These are phyloP conservation scores for Aegilops umbellulata DNA, from an alignment of 176 grass and related monocot species.

Conservation along the genomic window DNA sequence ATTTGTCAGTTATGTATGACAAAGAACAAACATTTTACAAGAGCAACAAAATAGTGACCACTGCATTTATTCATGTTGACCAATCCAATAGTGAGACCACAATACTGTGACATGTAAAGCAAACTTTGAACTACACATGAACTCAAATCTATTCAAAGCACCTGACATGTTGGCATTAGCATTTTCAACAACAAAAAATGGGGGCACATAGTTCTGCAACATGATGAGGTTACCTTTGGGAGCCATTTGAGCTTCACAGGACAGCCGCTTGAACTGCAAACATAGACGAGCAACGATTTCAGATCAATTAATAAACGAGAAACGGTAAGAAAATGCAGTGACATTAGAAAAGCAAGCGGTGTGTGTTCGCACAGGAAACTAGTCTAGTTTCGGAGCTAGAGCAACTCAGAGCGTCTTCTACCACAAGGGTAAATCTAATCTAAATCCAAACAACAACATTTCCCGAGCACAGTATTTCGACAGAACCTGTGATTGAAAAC, in stretches of 20 bases:
- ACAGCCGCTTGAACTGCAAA: slow-evolving; percentile 11
- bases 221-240: slow-evolving; percentile 35
- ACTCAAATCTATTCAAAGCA: not conserved
- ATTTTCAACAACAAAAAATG: not conserved
- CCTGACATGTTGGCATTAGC: not conserved
- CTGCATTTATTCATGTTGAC: not conserved
- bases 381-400: not conserved
- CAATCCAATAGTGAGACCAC: not conserved
- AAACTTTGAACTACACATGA: not conserved
- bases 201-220: not conserved
- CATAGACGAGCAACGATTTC: not conserved
- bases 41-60: not conserved
- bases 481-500: not conserved
- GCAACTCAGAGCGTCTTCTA: not conserved
- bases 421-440: not conserved
- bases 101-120: not conserved
- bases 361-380: not conserved
- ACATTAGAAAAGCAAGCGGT: not conserved
- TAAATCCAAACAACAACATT: not conserved
- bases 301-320: not conserved
- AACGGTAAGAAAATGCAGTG: not conserved
- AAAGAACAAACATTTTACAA: not conserved
- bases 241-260: slow-evolving; percentile 35
- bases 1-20: not conserved
- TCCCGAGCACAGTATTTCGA: not conserved